These are phyloP conservation scores for Talaromyces thailandensis DNA, from an alignment of 495 filamentous ascomycete genomes.

Conservation along the genomic window DNA sequence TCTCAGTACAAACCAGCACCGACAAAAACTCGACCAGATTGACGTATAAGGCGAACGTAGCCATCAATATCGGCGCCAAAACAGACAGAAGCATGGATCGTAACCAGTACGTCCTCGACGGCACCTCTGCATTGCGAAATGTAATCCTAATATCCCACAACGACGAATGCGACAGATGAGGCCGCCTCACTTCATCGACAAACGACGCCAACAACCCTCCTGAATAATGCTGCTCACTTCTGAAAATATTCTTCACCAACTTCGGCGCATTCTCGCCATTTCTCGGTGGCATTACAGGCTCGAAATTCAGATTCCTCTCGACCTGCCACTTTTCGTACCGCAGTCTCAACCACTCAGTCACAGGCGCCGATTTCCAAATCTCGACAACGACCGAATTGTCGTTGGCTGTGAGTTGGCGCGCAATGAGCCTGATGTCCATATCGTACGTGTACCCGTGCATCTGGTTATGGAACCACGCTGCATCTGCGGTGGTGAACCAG, in stretches of 20 bases:
- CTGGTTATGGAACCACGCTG: not conserved
- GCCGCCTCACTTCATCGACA: not conserved
- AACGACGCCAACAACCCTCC: not conserved
- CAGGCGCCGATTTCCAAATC: slow-evolving; percentile 2
- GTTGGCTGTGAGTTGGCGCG: not conserved
- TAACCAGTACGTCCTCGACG: not conserved
- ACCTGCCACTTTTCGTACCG: not conserved
- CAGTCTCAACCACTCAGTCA: not conserved
- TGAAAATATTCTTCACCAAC: not conserved
- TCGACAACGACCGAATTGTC: not conserved
- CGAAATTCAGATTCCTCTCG: not conserved
- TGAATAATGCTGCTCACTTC: not conserved
- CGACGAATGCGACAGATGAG: not conserved
- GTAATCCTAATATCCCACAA: not conserved
- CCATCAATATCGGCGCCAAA: not conserved
- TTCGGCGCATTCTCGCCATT: not conserved
- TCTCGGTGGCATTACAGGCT: not conserved
- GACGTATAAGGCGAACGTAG: not conserved
- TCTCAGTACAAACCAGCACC: not conserved
- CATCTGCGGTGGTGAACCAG: slow-evolving; percentile 1
- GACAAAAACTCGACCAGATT: not conserved
- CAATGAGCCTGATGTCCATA: not conserved
- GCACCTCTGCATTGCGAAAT: not conserved
- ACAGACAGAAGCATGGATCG: not conserved
- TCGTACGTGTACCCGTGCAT: slow-evolving; percentile 2